These are phyloP conservation scores for Vicia faba DNA, from an alignment of 306 rosid species.

Conservation along the genomic window DNA sequence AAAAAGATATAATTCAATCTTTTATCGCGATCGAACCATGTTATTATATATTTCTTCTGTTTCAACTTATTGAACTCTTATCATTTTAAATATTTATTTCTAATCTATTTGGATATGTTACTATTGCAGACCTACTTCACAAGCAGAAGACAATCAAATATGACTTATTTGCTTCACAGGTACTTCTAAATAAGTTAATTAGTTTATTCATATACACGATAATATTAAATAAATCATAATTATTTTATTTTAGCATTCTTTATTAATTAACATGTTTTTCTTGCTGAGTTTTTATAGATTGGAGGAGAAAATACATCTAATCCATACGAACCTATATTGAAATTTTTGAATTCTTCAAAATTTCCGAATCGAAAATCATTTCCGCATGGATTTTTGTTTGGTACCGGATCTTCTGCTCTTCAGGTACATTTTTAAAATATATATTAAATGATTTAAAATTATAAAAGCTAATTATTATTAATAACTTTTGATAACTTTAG, in stretches of 20 bases:
- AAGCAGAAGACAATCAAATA: not conserved
- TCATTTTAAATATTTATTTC: no score
- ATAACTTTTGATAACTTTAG: not conserved
- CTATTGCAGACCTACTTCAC: not conserved
- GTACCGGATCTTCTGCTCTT: constrained; percentile 6
- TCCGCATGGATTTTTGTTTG: constrained; percentile 25
- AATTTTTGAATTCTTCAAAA: not conserved
- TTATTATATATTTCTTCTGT: not conserved
- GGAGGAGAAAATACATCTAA: not conserved
- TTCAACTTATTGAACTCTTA: no score
- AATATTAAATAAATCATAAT: no score
- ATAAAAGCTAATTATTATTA: not conserved
- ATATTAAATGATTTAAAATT: no score
- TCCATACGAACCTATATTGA: not conserved
- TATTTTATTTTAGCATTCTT: no score
- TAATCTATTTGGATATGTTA: not conserved
- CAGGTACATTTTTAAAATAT: not conserved
- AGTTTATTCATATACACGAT: not conserved
- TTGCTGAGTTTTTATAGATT: not conserved
- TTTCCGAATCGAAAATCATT: constrained; percentile 11
- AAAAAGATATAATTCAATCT: no score
- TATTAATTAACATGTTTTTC: not conserved
- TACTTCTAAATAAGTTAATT: not conserved
- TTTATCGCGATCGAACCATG: no score
- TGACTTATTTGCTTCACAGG: not conserved